Base-by-base conservation (phyloP, 2,329 filamentous ascomycete genomes). In the Claviceps purpurea region DNA sequence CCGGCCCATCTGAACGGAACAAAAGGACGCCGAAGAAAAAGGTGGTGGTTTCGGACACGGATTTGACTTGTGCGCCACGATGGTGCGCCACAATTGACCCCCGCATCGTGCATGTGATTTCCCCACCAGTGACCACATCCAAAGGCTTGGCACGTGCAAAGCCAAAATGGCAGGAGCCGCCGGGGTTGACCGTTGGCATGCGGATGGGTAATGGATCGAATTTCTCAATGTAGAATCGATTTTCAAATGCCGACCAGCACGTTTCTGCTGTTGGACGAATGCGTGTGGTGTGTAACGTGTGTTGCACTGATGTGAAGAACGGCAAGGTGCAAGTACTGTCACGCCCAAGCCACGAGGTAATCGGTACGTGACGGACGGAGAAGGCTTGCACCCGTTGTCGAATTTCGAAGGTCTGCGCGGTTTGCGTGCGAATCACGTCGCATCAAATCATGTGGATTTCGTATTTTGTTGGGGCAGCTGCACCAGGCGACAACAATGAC, bases 31-130 rank as follows among this genome's bases (percentile, higher is more conserved):
- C 30, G 30, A 34, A 34, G 18, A 20, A 13, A 42, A 42, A 22
- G 18, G 10, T 11, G 40, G 18, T 22, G 22, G 18, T 20, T 13
- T 22, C 30, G 10, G 30, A 34, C 30, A 34, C 30, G 30, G 30
- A 34, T 34, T 34, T 11, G 10, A 10, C 30, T 34, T 34, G 30
- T 34, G 30, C 30, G 10, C 30, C 30, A 11, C 8, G 4, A 34
- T 34, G 26, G 26, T 30, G 26, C 26, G 26, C 26, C 26, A 30
- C 26, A 30, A 30, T 10, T 34, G 30, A 34, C 10, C 10, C 30
- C 11, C 30, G 30, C 30, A 34, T 34, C 30, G 11, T 34, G 40
- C 51, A 53, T 53, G 51, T 53, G 51, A 53, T 53, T 47, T 53
- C 48, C 42, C 51, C 48, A 53, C 43, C 2, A 22, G 20, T 3